Evolutionary conservation across 208 protist genomes (phyloP).

Genomic region (Trypanosoma melophagium): DNA sequence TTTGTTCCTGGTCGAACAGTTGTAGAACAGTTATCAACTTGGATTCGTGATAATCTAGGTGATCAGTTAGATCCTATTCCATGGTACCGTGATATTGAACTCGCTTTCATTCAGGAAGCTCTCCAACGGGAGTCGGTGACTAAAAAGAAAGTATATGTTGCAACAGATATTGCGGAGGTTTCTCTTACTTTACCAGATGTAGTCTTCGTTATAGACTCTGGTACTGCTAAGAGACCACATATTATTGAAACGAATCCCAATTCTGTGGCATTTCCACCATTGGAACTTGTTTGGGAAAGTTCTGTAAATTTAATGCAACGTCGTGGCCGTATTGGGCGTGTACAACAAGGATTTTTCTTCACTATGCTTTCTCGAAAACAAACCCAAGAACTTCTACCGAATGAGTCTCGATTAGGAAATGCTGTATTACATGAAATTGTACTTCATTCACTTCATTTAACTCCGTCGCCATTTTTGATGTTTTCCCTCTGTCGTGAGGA

Average conservation of each 20-base stretch:
- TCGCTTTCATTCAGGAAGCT: slow-evolving; percentile 87
- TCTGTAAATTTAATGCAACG: slow-evolving; percentile 65
- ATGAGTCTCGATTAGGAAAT: slow-evolving; percentile 58
- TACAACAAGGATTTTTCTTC: slow-evolving; percentile 90
- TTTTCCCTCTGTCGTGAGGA: slow-evolving; percentile 72
- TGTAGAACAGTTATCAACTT: slow-evolving; percentile 54
- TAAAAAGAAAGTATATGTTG: slow-evolving; percentile 92
- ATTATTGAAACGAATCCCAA: slow-evolving; percentile 45
- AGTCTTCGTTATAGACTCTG: slow-evolving; percentile 95
- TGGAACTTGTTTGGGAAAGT: slow-evolving; percentile 78
- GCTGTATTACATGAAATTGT: slow-evolving; percentile 70
- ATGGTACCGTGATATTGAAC: slow-evolving; percentile 84
- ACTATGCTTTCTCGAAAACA: slow-evolving; percentile 58
- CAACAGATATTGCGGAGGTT: slow-evolving; percentile 97
- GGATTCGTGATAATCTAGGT: slow-evolving; percentile 60
- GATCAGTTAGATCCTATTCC: slow-evolving; percentile 76
- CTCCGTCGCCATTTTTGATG: slow-evolving; percentile 49
- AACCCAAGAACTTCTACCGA: slow-evolving; percentile 29
- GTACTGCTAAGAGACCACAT: slow-evolving; percentile 72
- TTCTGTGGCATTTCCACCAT: slow-evolving; percentile 72
- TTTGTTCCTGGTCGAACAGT: slow-evolving; percentile 92
- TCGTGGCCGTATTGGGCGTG: slow-evolving; percentile 73
- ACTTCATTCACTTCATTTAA: slow-evolving; percentile 78
- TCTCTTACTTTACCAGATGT: slow-evolving; percentile 95
- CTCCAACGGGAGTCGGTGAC: slow-evolving; percentile 79